Conservation (phyloP, 2,329 filamentous ascomycete species). For the Diaporthe capsici region DNA sequence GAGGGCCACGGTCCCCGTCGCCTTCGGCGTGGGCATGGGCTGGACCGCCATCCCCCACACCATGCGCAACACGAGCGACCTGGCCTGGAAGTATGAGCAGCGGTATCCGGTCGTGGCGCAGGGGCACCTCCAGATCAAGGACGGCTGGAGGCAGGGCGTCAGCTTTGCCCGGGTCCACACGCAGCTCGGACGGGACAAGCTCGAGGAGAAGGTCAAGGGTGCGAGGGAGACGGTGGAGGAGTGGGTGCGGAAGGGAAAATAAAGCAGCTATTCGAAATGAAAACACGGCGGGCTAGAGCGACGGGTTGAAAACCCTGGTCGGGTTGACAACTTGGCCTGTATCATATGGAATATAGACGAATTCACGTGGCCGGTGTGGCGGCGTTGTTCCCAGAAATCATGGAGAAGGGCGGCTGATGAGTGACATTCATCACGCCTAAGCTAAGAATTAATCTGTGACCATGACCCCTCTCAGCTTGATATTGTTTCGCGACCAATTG, state of each 20-base stretch:
- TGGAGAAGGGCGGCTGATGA: background rate
- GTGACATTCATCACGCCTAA: background rate
- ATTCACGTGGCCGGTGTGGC: constrained; percentile 35
- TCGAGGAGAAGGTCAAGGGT: constrained; percentile 85
- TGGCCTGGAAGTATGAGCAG: constrained; percentile 95
- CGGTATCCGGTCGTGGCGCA: constrained; percentile 86
- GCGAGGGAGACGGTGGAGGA: constrained; percentile 84
- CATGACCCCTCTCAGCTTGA: background rate
- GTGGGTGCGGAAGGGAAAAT: constrained; percentile 94
- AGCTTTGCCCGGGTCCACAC: constrained; percentile 82
- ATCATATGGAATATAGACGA: constrained; percentile 44
- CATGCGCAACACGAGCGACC: constrained; percentile 87
- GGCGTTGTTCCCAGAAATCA: background rate
- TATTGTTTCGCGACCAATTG: background rate
- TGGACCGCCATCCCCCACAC: constrained; percentile 91
- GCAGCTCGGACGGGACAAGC: constrained; percentile 77
- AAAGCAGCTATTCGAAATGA: constrained; percentile 49
- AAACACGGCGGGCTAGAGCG: constrained; percentile 22
- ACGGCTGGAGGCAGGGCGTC: constrained; percentile 78
- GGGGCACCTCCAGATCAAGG: constrained; percentile 80
- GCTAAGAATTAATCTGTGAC: background rate
- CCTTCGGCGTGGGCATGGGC: constrained; percentile 85
- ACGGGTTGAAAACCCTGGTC: background rate
- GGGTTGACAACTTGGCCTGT: constrained; percentile 38
- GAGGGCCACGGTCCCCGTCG: constrained; percentile 81